Evolutionary conservation across 2,329 filamentous ascomycete species (phyloP), one percentile per base, ranked within the genome.

Genomic region (Xylaria sp.): DNA sequence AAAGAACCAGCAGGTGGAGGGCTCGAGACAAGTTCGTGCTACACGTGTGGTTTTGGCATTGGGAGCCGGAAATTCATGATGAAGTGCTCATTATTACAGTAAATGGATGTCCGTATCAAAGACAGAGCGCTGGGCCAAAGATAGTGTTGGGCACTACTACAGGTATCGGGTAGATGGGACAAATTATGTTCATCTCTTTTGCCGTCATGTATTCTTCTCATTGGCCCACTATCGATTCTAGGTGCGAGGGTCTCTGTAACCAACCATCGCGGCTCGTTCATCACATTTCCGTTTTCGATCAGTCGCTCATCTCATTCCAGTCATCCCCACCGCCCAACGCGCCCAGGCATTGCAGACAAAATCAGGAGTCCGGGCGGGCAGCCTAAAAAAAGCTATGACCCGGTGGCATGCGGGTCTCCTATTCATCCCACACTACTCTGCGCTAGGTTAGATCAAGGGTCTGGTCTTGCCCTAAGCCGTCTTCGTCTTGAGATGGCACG

Each of bases 121-220:
- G n/a, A n/a, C n/a, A n/a, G n/a, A n/a, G n/a, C n/a, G n/a, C n/a
- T n/a, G n/a, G n/a, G n/a, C n/a, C n/a, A n/a, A n/a, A n/a, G n/a
- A n/a, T n/a, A n/a, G n/a, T n/a, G n/a, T n/a, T n/a, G n/a, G n/a
- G n/a, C n/a, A n/a, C n/a, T n/a, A n/a, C n/a, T n/a, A n/a, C n/a
- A n/a, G n/a, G n/a, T n/a, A n/a, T n/a, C n/a, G n/a, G n/a, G n/a
- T n/a, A n/a, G n/a, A n/a, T n/a, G n/a, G n/a, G n/a, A n/a, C 51
- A 17, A 46, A 15, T 2, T 49, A 35, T 23, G 53, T 54, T 64
- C 58, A 62, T 64, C 47, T 64, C 62, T 58, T 58, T 59, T 64
- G 50, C 37, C 17, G 43, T 28, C 37, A 7, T 19, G 11, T 2
- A 35, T 53, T 45, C 40, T 52, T 31, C 28, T 31, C 23, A 64